Conservation (phyloP, 176 grass and related monocot species). For the Oryza meyeriana region DNA sequence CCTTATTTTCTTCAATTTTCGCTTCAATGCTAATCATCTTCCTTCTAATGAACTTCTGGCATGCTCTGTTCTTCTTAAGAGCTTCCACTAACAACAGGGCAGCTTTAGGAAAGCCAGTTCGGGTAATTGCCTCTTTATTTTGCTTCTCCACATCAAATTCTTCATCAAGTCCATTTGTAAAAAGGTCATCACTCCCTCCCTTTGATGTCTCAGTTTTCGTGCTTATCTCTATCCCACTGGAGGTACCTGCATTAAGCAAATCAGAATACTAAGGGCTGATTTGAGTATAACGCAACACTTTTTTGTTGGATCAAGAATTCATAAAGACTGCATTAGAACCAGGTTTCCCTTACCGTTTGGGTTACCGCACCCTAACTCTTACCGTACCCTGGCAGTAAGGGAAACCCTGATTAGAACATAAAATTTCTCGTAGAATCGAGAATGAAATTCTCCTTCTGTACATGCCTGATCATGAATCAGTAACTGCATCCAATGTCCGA, state of each 20-base stretch:
- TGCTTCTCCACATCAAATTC: constrained; percentile 20
- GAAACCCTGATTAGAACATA: too few relatives aligned
- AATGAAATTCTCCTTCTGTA: too few relatives aligned
- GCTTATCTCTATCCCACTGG: neutral
- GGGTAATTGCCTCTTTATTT: constrained; percentile 16
- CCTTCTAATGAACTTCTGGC: constrained; percentile 87
- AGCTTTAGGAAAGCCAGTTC: constrained; percentile 56
- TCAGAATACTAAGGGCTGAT: neutral
- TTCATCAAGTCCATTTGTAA: neutral
- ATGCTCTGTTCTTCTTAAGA: constrained; percentile 88
- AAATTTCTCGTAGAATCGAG: too few relatives aligned
- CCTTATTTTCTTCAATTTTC: constrained; percentile 89
- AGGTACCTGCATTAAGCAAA: constrained; percentile 33
- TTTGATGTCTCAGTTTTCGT: constrained; percentile 20
- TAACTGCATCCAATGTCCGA: too few relatives aligned
- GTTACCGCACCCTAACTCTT: too few relatives aligned
- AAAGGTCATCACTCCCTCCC: neutral
- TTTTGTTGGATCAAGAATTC: neutral
- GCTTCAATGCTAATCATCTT: constrained; percentile 80
- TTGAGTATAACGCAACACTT: neutral
- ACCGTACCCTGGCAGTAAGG: too few relatives aligned
- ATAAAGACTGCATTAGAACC: neutral
- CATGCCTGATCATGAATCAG: too few relatives aligned
- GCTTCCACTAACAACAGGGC: constrained; percentile 67
- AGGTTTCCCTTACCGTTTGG: too few relatives aligned